Conservation (phyloP, 371 early-diverging fungal species). For the Parasitella parasitica region DNA sequence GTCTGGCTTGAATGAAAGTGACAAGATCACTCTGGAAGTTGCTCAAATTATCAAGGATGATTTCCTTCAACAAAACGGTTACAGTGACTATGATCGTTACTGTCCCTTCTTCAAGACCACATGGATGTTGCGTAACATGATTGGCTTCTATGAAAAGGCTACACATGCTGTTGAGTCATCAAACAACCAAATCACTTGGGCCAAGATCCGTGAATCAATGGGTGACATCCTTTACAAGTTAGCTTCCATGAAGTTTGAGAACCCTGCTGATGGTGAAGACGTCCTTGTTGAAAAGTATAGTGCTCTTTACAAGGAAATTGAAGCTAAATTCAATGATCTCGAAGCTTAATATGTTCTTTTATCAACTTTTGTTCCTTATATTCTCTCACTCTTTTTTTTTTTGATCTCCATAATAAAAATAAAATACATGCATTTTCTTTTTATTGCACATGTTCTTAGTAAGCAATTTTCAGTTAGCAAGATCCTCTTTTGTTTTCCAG, state of each 20-base stretch:
- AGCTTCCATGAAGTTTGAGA: constrained; percentile 99
- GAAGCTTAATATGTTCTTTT: constrained; percentile 35
- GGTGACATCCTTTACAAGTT: constrained; percentile 95
- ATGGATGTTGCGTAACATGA: constrained; percentile 98
- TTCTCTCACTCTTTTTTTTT: neutral
- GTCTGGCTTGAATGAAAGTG: constrained; percentile 96
- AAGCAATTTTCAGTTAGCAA: neutral
- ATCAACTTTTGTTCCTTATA: neutral
- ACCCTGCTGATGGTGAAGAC: constrained; percentile 94
- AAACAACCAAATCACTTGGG: constrained; percentile 91
- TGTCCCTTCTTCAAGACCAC: constrained; percentile 99
- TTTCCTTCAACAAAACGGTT: constrained; percentile 99
- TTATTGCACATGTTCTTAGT: too few species aligned
- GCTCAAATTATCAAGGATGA: constrained; percentile 99
- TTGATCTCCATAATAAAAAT: neutral
- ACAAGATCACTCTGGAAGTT: constrained; percentile 99
- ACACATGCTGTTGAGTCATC: constrained; percentile 92
- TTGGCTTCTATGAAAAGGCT: constrained; percentile 95
- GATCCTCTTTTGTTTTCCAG: neutral
- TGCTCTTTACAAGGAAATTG: constrained; percentile 92
- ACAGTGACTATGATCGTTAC: constrained; percentile 98
- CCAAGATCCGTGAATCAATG: constrained; percentile 91
- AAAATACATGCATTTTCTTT: constrained; percentile 8
- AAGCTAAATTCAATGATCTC: constrained; percentile 84
- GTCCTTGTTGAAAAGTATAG: constrained; percentile 82